Evolutionary conservation across 345 rosid species (phyloP).

Genomic region (Laguncularia racemosa): DNA sequence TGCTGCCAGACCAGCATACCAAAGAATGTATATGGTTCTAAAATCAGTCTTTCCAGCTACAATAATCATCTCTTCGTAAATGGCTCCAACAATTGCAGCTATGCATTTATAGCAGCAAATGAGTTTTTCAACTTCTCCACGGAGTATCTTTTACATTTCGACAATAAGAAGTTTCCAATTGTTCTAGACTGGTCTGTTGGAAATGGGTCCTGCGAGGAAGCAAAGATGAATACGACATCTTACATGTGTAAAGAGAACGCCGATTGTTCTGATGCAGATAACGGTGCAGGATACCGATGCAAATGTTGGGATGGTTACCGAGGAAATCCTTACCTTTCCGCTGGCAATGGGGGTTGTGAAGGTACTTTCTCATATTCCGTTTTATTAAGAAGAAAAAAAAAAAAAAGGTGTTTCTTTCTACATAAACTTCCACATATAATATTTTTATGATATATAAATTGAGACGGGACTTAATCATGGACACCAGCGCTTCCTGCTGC

Average conservation of each 20-base stretch:
- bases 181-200: constrained; percentile 22
- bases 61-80: not conserved
- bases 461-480: too few relatives aligned
- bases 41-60: constrained; percentile 4
- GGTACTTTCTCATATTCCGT: constrained; percentile 8
- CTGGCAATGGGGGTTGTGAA: constrained; percentile 9
- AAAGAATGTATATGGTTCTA: too few relatives aligned
- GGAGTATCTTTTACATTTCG: not conserved
- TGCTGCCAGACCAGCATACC: too few relatives aligned
- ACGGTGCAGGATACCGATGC: constrained; percentile 12
- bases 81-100: constrained; percentile 23
- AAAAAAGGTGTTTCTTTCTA: too few relatives aligned
- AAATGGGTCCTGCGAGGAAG: constrained; percentile 8
- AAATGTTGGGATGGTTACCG: constrained; percentile 14
- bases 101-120: constrained; percentile 18
- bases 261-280: constrained; percentile 2
- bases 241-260: constrained; percentile 4
- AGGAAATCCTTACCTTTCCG: constrained; percentile 18
- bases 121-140: constrained; percentile 11
- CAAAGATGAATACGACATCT: not conserved
- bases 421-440: too few relatives aligned
- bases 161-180: not conserved
- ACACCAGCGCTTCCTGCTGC: too few relatives aligned
- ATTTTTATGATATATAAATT: too few relatives aligned
- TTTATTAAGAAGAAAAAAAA: too few relatives aligned